These are phyloP conservation scores for Solanum habrochaites DNA, from an alignment of 257 asterid species.

Conservation along the genomic window DNA sequence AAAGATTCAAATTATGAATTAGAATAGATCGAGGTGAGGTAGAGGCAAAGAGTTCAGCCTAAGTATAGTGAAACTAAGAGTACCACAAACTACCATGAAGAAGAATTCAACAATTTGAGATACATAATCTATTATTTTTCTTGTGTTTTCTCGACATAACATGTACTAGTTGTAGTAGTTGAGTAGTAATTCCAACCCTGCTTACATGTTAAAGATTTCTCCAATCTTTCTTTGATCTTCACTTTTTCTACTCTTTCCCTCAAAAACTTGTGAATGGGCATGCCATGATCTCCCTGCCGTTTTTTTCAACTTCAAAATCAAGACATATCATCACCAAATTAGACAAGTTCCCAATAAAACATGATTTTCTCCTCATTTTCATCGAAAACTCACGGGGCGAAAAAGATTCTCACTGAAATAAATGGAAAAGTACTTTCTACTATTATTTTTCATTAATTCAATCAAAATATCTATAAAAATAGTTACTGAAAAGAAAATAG, in stretches of 20 bases:
- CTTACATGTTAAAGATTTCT: slow-evolving; percentile 11
- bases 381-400: accelerated
- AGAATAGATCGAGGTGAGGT: slow-evolving; percentile 20
- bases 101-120: slow-evolving; percentile 12
- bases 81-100: slow-evolving; percentile 9
- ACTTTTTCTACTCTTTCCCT: slow-evolving; percentile 35
- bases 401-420: neutral
- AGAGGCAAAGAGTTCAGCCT: slow-evolving; percentile 26
- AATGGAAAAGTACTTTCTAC: neutral
- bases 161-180: neutral
- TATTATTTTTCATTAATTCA: neutral
- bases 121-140: neutral
- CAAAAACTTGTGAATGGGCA: slow-evolving; percentile 18
- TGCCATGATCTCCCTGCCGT: slow-evolving; percentile 18
- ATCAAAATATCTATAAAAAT: neutral
- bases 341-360: neutral
- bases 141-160: neutral
- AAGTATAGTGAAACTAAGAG: slow-evolving; percentile 33
- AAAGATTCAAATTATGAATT: slow-evolving; percentile 13
- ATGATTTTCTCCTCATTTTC: neutral
- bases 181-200: slow-evolving; percentile 32
- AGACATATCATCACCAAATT: neutral
- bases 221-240: slow-evolving; percentile 31
- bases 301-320: neutral
- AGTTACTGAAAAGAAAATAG: too few relatives aligned